Conservation (phyloP, 192 early-diverging fungal species). For the Phycomyces blakesleeanus region DNA sequence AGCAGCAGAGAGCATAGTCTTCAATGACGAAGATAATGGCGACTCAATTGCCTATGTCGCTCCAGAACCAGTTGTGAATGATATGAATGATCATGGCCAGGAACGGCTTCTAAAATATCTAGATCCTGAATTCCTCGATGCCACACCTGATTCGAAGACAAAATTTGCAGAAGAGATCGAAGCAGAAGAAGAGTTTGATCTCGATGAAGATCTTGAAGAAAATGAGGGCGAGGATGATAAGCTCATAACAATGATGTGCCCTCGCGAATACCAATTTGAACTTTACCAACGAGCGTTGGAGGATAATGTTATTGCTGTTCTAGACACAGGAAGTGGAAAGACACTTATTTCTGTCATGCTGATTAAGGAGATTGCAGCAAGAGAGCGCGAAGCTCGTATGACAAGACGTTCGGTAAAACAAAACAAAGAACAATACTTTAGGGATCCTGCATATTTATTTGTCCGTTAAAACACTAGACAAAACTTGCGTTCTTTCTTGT, state of each 20-base stretch:
- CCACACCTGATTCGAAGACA: constrained; percentile 4
- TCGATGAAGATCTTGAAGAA: constrained; percentile 4
- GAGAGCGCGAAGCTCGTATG: constrained; percentile 35
- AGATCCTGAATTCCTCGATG: constrained; percentile 17
- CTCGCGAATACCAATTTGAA: constrained; percentile 80
- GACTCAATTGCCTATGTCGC: constrained; percentile 1
- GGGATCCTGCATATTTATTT: neutral
- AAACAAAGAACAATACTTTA: no score
- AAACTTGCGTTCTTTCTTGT: constrained; percentile 76
- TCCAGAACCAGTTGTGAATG: neutral
- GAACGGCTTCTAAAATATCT: constrained; percentile 5
- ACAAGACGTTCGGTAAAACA: constrained; percentile 34
- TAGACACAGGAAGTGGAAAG: constrained; percentile 94
- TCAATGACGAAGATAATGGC: constrained; percentile 6
- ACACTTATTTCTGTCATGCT: constrained; percentile 87
- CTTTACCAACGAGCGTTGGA: constrained; percentile 62
- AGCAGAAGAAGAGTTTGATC: constrained; percentile 11
- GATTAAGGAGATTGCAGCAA: constrained; percentile 63
- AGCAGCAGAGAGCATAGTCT: no score
- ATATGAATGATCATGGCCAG: constrained; percentile 21
- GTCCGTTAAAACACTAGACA: constrained; percentile 23
- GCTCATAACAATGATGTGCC: constrained; percentile 29
- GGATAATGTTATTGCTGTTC: constrained; percentile 81
- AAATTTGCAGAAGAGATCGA: constrained; percentile 2
- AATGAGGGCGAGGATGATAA: neutral